Base-by-base conservation (phyloP, 2,329 filamentous ascomycete genomes). In the Atkinsonella texensis region DNA sequence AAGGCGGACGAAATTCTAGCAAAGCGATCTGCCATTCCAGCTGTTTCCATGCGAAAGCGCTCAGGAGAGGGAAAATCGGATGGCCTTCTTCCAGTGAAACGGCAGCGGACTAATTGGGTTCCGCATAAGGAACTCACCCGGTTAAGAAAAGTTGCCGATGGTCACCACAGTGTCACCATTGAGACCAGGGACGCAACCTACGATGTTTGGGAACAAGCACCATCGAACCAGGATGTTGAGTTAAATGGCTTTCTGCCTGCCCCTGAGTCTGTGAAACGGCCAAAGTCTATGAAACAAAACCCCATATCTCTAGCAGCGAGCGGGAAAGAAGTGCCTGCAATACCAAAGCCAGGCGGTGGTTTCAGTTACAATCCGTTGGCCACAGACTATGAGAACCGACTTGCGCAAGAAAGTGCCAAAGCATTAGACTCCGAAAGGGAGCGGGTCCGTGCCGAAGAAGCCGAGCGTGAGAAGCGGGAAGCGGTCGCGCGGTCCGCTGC, bases 291-390 rank as follows among this genome's bases (percentile, higher is more conserved):
- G 58, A 84, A 84, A 60, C 77, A 85, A 53, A 79, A 85, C 40
- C 87, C 93, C 3, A 76, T 95, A 50, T 89, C 90, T 3, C 77
- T 97, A 32, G 79, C 87, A n/a, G 86, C 85, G 43, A 88, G 77
- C 62, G 90, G 89, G 39, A 95, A 91, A 66, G 68, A 77, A 0
- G 74, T 95, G 9, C 86, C 88, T 1, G 83, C 89, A 2, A 85
- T 98, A 0, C 75, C 78, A 55, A 86, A 83, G 62, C 93, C 93
- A 1, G 77, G 82, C 7, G 88, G 84, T 15, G 89, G 88, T 53
- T 88, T 84, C 67, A 95, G 88, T 60, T 98, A 98, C 72, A 98
- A 98, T 65, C 93, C 93, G 0, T 73, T 80, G 6, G 94, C 94
- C 59, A 78, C 81, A 56, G 89, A 95, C 56, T 98, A 94, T 76